These are phyloP conservation scores for Claviceps africana DNA, from an alignment of 2,329 filamentous ascomycete species.

Conservation along the genomic window DNA sequence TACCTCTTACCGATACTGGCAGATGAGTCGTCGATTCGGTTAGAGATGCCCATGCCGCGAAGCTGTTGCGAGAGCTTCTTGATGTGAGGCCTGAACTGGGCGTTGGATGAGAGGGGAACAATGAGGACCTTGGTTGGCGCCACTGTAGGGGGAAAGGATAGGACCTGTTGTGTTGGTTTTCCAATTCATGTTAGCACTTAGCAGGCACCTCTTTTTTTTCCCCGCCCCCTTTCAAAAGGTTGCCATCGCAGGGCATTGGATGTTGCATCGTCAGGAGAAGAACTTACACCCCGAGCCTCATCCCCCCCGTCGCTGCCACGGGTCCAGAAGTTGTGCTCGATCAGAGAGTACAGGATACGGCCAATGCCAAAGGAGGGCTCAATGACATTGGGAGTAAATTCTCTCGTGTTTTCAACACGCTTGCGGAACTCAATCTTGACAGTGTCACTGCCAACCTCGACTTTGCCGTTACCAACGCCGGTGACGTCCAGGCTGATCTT, in stretches of 20 bases:
- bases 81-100: constrained; percentile 66
- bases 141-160: constrained; percentile 46
- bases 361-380: constrained; percentile 97
- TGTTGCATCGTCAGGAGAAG: background rate
- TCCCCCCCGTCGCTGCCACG: constrained; percentile 46
- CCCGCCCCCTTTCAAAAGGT: background rate
- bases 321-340: constrained; percentile 94
- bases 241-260: background rate
- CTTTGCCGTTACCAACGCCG: constrained; percentile 52
- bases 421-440: constrained; percentile 75
- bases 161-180: constrained; percentile 24
- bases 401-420: constrained; percentile 67
- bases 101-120: constrained; percentile 71
- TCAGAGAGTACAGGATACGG: constrained; percentile 79
- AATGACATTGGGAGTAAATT: constrained; percentile 91
- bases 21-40: constrained; percentile 76
- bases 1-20: constrained; percentile 93
- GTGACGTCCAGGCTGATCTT: constrained; percentile 67
- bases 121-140: constrained; percentile 94
- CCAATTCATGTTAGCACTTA: constrained; percentile 7
- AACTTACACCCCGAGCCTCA: constrained; percentile 72
- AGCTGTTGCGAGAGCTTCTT: constrained; percentile 61
- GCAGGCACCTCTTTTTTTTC: background rate
- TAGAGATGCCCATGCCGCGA: constrained; percentile 63
- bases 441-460: constrained; percentile 65